Conservation (phyloP, 2,329 filamentous ascomycete genomes). For the Cryphonectria carpinicola region DNA sequence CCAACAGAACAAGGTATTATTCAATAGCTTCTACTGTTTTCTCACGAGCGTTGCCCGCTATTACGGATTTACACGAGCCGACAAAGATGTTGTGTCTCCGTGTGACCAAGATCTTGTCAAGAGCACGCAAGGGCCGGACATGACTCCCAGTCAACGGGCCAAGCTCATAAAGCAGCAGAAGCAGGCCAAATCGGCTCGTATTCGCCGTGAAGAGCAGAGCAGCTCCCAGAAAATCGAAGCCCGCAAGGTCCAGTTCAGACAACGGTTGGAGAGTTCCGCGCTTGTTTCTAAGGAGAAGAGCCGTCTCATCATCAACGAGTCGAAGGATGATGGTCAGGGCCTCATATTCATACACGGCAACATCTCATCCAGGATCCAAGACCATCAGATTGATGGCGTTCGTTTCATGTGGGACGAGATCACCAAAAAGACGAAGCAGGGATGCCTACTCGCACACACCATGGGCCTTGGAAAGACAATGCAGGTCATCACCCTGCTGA, state of each 20-base stretch:
- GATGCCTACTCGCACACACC: conserved; percentile 82
- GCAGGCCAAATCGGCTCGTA: conserved; percentile 54
- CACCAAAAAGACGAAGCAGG: conserved; percentile 67
- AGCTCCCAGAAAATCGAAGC: conserved; percentile 52
- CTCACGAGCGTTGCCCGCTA: neutral
- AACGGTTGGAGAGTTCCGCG: conserved; percentile 49
- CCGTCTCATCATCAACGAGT: conserved; percentile 68
- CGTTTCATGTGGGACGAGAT: conserved; percentile 90
- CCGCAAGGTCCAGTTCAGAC: conserved; percentile 53
- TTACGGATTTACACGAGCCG: neutral
- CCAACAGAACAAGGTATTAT: neutral
- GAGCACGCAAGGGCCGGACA: conserved; percentile 43
- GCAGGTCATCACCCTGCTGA: conserved; percentile 84
- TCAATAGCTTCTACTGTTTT: neutral
- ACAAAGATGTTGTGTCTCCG: conserved; percentile 33
- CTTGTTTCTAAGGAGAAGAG: conserved; percentile 49
- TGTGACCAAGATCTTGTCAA: conserved; percentile 40
- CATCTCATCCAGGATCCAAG: conserved; percentile 70
- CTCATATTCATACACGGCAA: conserved; percentile 67
- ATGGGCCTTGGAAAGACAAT: conserved; percentile 95
- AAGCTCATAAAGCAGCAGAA: conserved; percentile 43
- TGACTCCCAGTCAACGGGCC: conserved; percentile 49
- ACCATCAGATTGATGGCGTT: conserved; percentile 80
- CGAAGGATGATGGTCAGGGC: conserved; percentile 62
- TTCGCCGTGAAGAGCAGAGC: conserved; percentile 60